Evolutionary conservation across 768 basidiomycete species (phyloP).

Genomic region (Boletus coccyginus): DNA sequence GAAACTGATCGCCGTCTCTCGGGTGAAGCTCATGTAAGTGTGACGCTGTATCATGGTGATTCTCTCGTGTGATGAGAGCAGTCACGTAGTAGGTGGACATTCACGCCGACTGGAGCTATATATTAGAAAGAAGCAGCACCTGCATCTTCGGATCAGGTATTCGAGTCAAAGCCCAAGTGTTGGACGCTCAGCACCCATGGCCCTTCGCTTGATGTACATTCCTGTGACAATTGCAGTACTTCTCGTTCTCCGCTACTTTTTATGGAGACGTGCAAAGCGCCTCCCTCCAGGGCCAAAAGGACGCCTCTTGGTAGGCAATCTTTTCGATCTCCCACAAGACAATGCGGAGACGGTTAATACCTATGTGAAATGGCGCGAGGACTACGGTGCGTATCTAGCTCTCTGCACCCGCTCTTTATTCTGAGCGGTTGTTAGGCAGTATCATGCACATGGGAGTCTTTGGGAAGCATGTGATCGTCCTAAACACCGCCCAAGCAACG

Average conservation of each 20-base stretch:
- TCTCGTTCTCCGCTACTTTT: background rate
- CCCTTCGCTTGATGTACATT: background rate
- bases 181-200: background rate
- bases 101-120: too few relatives aligned
- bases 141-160: too few relatives aligned
- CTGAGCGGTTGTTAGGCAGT: background rate
- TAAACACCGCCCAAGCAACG: background rate
- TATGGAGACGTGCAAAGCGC: background rate
- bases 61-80: too few relatives aligned
- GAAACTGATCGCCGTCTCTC: too few relatives aligned
- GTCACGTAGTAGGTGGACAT: too few relatives aligned
- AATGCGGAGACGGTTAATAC: background rate
- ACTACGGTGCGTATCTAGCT: background rate
- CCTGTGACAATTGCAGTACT: background rate
- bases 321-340: background rate
- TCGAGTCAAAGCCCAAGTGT: too few relatives aligned
- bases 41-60: too few relatives aligned
- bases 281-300: slow-evolving; percentile 4
- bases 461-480: background rate
- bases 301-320: background rate
- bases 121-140: too few relatives aligned
- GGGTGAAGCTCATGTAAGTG: too few relatives aligned
- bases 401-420: background rate
- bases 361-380: background rate
- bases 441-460: background rate